Conservation (phyloP, 352 stramenopile genomes). For the Thalassiosira exigua region DNA sequence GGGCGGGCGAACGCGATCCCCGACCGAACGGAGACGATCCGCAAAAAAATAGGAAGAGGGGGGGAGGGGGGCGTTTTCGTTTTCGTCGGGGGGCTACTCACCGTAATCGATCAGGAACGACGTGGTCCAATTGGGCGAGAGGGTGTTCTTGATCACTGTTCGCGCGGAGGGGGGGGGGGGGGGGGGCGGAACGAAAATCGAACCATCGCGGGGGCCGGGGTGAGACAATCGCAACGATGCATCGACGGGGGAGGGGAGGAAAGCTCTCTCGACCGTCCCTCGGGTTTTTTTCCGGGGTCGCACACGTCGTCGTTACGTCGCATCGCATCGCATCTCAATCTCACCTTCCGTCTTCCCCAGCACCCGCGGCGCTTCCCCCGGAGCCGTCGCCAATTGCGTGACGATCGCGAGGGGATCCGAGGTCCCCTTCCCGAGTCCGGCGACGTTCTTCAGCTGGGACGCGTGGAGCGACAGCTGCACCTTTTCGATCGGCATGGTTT, state of each 20-base stretch:
- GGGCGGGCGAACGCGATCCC: too few relatives aligned
- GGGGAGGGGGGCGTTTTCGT: too few relatives aligned
- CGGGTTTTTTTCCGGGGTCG: too few relatives aligned
- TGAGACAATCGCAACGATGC: too few relatives aligned
- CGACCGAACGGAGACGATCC: too few relatives aligned
- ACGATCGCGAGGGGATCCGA: constrained; percentile 80
- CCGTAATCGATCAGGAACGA: constrained; percentile 68
- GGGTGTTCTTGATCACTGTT: constrained; percentile 67
- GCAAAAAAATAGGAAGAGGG: too few relatives aligned
- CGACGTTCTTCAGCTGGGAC: constrained; percentile 74
- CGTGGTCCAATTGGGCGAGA: constrained; percentile 69
- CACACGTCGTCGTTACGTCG: constrained; percentile 3
- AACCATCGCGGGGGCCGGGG: too few relatives aligned
- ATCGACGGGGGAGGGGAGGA: too few relatives aligned
- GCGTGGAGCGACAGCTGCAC: constrained; percentile 70
- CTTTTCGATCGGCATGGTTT: constrained; percentile 44
- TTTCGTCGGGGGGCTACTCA: too few relatives aligned
- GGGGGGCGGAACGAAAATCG: too few relatives aligned
- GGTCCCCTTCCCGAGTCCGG: constrained; percentile 60
- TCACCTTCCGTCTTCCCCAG: constrained; percentile 78
- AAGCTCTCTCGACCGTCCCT: too few relatives aligned
- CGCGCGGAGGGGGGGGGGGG: too few relatives aligned
- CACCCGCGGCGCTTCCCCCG: constrained; percentile 64
- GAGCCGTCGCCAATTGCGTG: constrained; percentile 66
- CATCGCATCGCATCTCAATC: neutral